Evolutionary conservation across 805 yeast species (phyloP).

Genomic region (Komagataella phaffii): DNA sequence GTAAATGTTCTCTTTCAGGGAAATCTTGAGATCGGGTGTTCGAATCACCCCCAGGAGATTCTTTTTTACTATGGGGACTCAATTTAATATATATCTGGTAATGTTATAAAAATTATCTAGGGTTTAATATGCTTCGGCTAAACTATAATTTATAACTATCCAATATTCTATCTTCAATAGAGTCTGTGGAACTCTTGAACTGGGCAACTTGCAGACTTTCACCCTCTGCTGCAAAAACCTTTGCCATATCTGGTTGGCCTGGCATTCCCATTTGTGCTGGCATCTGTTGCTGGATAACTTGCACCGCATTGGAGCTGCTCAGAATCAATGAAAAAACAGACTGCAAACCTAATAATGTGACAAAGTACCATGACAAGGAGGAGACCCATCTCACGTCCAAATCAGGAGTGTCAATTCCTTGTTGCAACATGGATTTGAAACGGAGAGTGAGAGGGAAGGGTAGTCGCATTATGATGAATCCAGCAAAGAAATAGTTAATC

Average conservation of each 20-base stretch:
- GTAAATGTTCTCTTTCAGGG: constrained; percentile 13
- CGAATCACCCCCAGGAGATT: constrained; percentile 7
- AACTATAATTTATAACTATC: neutral
- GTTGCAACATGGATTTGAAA: constrained; percentile 87
- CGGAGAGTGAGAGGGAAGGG: constrained; percentile 88
- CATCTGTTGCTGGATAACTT: constrained; percentile 15
- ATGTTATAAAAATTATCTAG: neutral
- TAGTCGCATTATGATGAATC: constrained; percentile 73
- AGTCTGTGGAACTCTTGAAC: constrained; percentile 42
- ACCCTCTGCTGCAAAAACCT: constrained; percentile 54
- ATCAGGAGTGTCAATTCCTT: constrained; percentile 73
- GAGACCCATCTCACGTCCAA: constrained; percentile 88
- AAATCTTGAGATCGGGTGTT: constrained; percentile 13
- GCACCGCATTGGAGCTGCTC: constrained; percentile 29
- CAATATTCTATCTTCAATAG: constrained; percentile 45
- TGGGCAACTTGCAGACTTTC: constrained; percentile 51
- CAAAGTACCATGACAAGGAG: constrained; percentile 91
- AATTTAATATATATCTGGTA: too few relatives aligned
- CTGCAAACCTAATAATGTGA: constrained; percentile 70
- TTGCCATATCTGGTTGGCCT: constrained; percentile 49
- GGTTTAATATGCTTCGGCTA: neutral
- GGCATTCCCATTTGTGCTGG: constrained; percentile 24
- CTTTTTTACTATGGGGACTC: constrained; percentile 2
- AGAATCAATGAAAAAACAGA: constrained; percentile 66
- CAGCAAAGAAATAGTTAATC: constrained; percentile 89